Evolutionary conservation across 352 stramenopile species (phyloP), one percentile per base, ranked within the genome.

Genomic region (Phytopythium delawarense): DNA sequence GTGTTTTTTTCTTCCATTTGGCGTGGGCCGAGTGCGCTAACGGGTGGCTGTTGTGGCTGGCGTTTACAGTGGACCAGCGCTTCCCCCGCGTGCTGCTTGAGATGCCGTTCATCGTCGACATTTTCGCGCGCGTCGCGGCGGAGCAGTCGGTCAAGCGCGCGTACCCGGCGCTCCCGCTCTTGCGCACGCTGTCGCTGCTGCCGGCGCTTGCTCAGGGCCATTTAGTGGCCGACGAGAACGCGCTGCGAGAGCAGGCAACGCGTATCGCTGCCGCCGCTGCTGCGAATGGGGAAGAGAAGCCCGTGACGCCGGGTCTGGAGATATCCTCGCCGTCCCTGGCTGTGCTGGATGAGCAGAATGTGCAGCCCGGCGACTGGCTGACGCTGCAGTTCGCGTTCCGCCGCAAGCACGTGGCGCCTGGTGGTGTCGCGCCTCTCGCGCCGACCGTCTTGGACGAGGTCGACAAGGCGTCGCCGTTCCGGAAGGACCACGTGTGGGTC

Each of bases 301-400:
- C 46, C 8, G 9, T 21, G 11, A 18, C 50, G n/a, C 67, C 67
- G 0, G 37, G 39, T 0, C 23, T 81, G 12, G 48, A 61, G 34
- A 60, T 88, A 7, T 35, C 46, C 1, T 32, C 73, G 11, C 72
- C 76, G 42, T 80, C 76, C 49, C 59, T 92, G 40, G 57, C 62
- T 23, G 83, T 92, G 15, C 64, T 87, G 20, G 84, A 92, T 52
- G 84, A 94, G 64, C 49, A 62, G 2, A 89, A 81, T 61, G 74
- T 91, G 50, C 84, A 88, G 44, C 77, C 86, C 37, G 75, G 80
- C 54, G 86, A 94, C 65, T 94, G 79, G 79, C 66, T 94, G 56
- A 94, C 81, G n/a, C 60, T 90, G 37, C 68, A 86, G 58, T 71
- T 87, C 20, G 76, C 57, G 12, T 46, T 90, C 49, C 66, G 67